These are phyloP conservation scores for Chrysopogon serrulatus DNA, from an alignment of 176 grass and related monocot species.

Conservation along the genomic window DNA sequence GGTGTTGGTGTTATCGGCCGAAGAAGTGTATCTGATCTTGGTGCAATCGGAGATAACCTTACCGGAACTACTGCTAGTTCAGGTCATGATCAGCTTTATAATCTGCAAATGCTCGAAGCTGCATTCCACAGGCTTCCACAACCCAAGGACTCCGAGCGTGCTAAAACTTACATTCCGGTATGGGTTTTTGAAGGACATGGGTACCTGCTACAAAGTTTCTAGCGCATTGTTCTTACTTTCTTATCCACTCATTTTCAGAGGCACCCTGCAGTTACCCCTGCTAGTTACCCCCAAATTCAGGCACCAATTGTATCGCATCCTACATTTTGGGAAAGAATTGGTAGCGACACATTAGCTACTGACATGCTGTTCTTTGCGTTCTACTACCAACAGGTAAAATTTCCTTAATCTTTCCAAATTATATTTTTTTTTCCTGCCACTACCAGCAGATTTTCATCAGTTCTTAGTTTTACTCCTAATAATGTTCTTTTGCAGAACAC, in stretches of 20 bases:
- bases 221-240: constrained; percentile 21
- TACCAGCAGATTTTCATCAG: background rate
- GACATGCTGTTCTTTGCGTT: constrained; percentile 99
- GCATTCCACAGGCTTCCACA: constrained; percentile 85
- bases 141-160: constrained; percentile 86
- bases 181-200: background rate
- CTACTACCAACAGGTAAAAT: constrained; percentile 87
- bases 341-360: constrained; percentile 68
- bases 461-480: constrained; percentile 3
- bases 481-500: constrained; percentile 55
- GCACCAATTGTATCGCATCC: constrained; percentile 80
- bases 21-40: constrained; percentile 86
- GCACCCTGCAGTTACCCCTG: constrained; percentile 68
- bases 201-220: background rate
- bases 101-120: constrained; percentile 93
- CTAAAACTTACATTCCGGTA: constrained; percentile 82
- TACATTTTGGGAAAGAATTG: constrained; percentile 88
- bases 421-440: background rate
- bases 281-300: constrained; percentile 85
- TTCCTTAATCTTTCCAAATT: background rate
- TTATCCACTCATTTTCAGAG: constrained; percentile 52
- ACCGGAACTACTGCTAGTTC: constrained; percentile 44
- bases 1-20: constrained; percentile 88
- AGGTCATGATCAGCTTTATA: constrained; percentile 73
- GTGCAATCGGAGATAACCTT: constrained; percentile 82